Conservation (phyloP, 345 rosid genomes). For the Mangifera indica region DNA sequence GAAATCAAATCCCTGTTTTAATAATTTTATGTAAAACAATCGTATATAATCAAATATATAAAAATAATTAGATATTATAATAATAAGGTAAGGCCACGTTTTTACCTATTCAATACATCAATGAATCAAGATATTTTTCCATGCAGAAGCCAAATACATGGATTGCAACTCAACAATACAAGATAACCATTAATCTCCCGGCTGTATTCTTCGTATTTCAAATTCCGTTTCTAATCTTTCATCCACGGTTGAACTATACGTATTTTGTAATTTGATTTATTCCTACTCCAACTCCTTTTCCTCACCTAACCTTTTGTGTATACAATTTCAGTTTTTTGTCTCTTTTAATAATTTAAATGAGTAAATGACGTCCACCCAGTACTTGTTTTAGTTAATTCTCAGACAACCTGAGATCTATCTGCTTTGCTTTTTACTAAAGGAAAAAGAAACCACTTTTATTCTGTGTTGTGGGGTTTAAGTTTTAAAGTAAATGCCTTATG, state of each 20-base stretch:
- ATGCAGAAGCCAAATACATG: neutral
- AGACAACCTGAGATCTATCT: neutral
- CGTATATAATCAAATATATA: no score
- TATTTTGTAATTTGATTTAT: neutral
- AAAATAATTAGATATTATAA: no score
- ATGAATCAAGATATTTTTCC: neutral
- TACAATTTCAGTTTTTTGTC: no score
- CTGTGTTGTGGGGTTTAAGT: neutral
- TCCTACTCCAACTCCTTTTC: constrained; percentile 9
- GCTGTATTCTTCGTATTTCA: no score
- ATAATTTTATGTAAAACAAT: neutral
- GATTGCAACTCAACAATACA: neutral
- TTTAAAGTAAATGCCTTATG: constrained; percentile 7
- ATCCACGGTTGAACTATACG: no score
- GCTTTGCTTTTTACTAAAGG: neutral
- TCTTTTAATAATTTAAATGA: no score
- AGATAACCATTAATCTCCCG: neutral
- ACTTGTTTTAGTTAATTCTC: neutral
- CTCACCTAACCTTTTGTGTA: constrained; percentile 14
- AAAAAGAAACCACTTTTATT: neutral
- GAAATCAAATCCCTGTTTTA: neutral
- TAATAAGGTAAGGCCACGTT: no score
- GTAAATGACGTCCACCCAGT: neutral
- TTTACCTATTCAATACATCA: constrained; percentile 13
- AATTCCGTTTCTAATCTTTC: neutral